phyloP scores from a whole-genome alignment of 1,284 basidiomycete genomes.

The Ceratobasidium sp. region DNA sequence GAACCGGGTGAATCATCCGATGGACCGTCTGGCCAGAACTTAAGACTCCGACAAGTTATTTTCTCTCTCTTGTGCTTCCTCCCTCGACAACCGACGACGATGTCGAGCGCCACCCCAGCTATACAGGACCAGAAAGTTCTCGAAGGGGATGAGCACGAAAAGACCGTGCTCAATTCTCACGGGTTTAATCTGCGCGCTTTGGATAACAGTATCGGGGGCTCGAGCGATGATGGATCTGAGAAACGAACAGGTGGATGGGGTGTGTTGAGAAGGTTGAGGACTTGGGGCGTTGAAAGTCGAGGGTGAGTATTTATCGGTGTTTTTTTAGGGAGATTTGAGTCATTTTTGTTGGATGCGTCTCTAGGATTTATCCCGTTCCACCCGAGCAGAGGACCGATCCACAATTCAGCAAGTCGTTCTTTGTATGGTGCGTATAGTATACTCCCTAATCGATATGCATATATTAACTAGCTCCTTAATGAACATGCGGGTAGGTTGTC shows the following conservation, averaged over 20 bases:
- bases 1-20: neutral
- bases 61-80: no score
- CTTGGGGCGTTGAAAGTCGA: slow-evolving; percentile 31
- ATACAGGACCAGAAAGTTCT: slow-evolving; percentile 5
- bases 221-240: slow-evolving; percentile 11
- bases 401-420: slow-evolving; percentile 77
- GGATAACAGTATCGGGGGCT: neutral
- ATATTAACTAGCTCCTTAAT: neutral
- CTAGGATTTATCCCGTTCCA: slow-evolving; percentile 66
- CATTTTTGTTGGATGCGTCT: neutral
- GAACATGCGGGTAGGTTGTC: slow-evolving; percentile 57
- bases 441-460: neutral
- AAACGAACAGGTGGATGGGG: neutral
- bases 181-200: slow-evolving; percentile 28
- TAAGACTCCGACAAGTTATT: no score
- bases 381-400: slow-evolving; percentile 65
- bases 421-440: slow-evolving; percentile 63
- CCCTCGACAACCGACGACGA: slow-evolving; percentile 11
- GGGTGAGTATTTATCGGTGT: slow-evolving; percentile 10
- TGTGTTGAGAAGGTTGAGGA: slow-evolving; percentile 2
- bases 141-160: slow-evolving; percentile 3
- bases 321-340: no score
- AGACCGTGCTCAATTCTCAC: slow-evolving; percentile 13
- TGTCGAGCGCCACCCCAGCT: slow-evolving; percentile 1
- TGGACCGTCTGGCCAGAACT: no score